These are phyloP conservation scores for Cenococcum geophilum DNA, from an alignment of 495 filamentous ascomycete genomes.

Conservation along the genomic window DNA sequence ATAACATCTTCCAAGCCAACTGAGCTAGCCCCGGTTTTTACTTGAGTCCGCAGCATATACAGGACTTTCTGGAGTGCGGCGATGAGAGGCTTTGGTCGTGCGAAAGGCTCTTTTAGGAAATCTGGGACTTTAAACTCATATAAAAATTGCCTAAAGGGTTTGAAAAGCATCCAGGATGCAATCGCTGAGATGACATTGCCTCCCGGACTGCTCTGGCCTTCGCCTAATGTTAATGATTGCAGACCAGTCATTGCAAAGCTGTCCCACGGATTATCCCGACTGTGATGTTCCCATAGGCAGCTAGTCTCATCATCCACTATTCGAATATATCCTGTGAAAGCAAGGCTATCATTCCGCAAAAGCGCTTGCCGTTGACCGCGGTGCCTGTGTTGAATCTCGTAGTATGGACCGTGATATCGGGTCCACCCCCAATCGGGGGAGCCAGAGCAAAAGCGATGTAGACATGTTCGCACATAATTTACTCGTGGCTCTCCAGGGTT, in stretches of 20 bases:
- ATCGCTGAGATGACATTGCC: slow-evolving; percentile 39
- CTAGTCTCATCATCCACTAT: slow-evolving; percentile 56
- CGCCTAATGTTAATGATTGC: slow-evolving; percentile 43
- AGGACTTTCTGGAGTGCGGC: slow-evolving; percentile 33
- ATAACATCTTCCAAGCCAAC: slow-evolving; percentile 29
- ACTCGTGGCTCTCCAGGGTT: slow-evolving; percentile 61
- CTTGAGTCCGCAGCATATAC: slow-evolving; percentile 29
- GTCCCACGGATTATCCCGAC: slow-evolving; percentile 35
- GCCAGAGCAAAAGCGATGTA: slow-evolving; percentile 54
- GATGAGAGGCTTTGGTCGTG: slow-evolving; percentile 44
- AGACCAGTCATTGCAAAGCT: slow-evolving; percentile 55
- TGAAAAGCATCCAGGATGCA: slow-evolving; percentile 54
- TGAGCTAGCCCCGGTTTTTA: slow-evolving; percentile 13
- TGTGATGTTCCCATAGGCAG: slow-evolving; percentile 56
- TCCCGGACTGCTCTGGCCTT: slow-evolving; percentile 46
- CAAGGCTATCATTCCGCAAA: slow-evolving; percentile 57
- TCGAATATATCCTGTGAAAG: slow-evolving; percentile 59
- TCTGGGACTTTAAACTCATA: slow-evolving; percentile 47
- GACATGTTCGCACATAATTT: slow-evolving; percentile 50
- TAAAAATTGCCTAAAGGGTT: slow-evolving; percentile 53
- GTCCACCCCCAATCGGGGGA: slow-evolving; percentile 64
- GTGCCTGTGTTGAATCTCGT: slow-evolving; percentile 53
- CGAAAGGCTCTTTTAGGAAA: slow-evolving; percentile 44
- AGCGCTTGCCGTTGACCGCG: slow-evolving; percentile 56
- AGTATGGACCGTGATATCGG: slow-evolving; percentile 57